A percentile compares a stretch with the other conserved stretches of the same genome.
These are phyloP conservation scores for Rutidosis leptorrhynchoides DNA, from an alignment of 129 eudicot genomes.

Conservation along the genomic window DNA sequence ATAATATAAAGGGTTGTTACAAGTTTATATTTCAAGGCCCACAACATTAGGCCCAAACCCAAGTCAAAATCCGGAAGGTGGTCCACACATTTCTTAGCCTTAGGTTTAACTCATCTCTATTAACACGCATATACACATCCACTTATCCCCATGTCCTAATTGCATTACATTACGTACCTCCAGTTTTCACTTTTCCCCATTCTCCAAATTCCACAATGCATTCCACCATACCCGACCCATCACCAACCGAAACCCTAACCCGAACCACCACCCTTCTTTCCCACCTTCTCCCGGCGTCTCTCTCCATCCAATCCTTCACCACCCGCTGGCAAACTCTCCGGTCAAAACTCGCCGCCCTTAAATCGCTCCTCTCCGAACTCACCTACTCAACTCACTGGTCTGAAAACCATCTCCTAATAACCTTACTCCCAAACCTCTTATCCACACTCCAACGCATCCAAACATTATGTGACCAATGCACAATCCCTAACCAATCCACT, in stretches of 20 bases:
- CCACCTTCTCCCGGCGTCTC: slow-evolving; percentile 52
- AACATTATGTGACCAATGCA: slow-evolving; percentile 46
- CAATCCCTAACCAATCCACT: slow-evolving; percentile 29
- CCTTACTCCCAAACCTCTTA: slow-evolving; percentile 52
- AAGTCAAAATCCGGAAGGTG: background rate
- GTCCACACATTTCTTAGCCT: background rate
- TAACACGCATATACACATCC: background rate
- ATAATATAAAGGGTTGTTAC: background rate
- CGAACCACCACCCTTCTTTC: slow-evolving; percentile 37
- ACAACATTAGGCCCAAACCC: background rate
- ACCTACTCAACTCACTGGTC: slow-evolving; percentile 70
- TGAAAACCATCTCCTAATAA: slow-evolving; percentile 53
- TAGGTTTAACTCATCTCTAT: background rate
- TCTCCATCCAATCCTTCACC: slow-evolving; percentile 58
- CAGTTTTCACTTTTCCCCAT: slow-evolving; percentile 1
- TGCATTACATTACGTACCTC: too few relatives aligned
- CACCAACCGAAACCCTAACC: slow-evolving; percentile 56
- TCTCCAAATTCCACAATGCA: slow-evolving; percentile 36
- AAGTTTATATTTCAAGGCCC: background rate
- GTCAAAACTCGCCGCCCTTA: slow-evolving; percentile 54
- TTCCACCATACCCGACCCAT: slow-evolving; percentile 39
- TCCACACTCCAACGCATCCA: slow-evolving; percentile 61
- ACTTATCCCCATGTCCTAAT: background rate
- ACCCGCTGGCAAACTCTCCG: slow-evolving; percentile 71
- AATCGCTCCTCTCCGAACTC: slow-evolving; percentile 53